Percentiles rank a stretch among this genome's conserved stretches.
Conservation (phyloP, 148 eudicot genomes). For the Oxyria digyna region DNA sequence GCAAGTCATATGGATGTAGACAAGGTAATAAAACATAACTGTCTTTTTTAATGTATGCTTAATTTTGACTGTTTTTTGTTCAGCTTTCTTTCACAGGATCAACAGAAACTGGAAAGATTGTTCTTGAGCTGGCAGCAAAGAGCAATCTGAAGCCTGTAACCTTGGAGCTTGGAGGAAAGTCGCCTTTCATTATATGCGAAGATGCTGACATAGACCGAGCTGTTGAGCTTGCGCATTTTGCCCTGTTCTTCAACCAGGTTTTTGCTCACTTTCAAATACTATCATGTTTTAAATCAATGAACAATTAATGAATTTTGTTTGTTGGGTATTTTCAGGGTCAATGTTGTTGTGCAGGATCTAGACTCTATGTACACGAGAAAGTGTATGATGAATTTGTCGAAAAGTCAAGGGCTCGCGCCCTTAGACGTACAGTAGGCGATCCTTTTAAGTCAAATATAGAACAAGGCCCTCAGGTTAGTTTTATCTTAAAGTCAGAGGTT, state of each 20-base stretch:
- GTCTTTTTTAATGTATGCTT: not conserved
- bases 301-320: not conserved
- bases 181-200: constrained; percentile 52
- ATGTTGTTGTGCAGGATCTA: constrained; percentile 95
- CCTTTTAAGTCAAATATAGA: constrained; percentile 81
- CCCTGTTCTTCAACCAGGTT: constrained; percentile 42
- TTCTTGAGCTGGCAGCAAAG: constrained; percentile 42
- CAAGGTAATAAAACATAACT: constrained; percentile 28
- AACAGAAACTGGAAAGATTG: constrained; percentile 40
- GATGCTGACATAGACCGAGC: constrained; percentile 55
- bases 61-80: not conserved
- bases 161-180: constrained; percentile 67
- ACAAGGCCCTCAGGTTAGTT: constrained; percentile 91
- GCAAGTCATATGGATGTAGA: constrained; percentile 83
- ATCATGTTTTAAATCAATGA: not conserved
- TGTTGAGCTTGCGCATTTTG: constrained; percentile 60
- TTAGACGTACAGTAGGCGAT: constrained; percentile 77
- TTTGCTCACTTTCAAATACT: not conserved
- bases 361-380: constrained; percentile 79
- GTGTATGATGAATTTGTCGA: constrained; percentile 80
- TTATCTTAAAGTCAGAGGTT: not conserved
- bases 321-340: constrained; percentile 48
- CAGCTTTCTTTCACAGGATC: constrained; percentile 69
- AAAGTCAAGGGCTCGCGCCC: constrained; percentile 79
- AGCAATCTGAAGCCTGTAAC: constrained; percentile 59